Evolutionary conservation across 495 filamentous ascomycete genomes (phyloP), one percentile per base, ranked within the genome.

Genomic region (Daldinia loculata): DNA sequence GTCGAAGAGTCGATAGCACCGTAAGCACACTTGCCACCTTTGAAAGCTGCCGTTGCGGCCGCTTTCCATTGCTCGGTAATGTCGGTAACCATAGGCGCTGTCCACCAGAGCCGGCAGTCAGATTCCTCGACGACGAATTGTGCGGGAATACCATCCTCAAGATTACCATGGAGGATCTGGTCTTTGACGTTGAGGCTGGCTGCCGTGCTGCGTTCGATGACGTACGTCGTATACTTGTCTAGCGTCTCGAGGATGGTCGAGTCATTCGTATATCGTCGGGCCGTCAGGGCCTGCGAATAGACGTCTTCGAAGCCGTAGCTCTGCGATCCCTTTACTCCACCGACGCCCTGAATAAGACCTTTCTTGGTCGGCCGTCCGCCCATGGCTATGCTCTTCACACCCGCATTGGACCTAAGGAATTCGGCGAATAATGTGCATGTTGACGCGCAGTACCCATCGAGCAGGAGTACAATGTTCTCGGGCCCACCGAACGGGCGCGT

Each of bases 371-470:
- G 86, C 19, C 89, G 84, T 14, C 89, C 90, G 17, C 90, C 89
- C 34, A 91, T 78, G 2, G 84, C 84, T 51, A 91, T 84, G 27
- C 85, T 86, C 70, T 86, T 86, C 1, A 92, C 85, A 29, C 82
- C 82, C 14, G 80, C 87, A 70, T 86, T 81, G 61, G 83, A 77
- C 3, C 82, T 80, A 77, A 91, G 82, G 45, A 89, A 80, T 43
- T 87, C 83, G 50, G 79, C 77, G 76, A 90, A 87, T 66, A 90
- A 77, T 4, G 86, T 84, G 78, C 89, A 92, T 2, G 88, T 89
- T 3, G 87, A 90, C 29, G 84, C 86, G 77, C 90, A 92, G 69
- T 84, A 84, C 50, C 90, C 89, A 74, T 91, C 89, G 30, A 84
- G 84, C 48, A 85, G 74, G 65, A 88, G 59, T 52, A 83, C 75